Conservation (phyloP, 129 eudicot genomes). For the Glebionis coronaria region DNA sequence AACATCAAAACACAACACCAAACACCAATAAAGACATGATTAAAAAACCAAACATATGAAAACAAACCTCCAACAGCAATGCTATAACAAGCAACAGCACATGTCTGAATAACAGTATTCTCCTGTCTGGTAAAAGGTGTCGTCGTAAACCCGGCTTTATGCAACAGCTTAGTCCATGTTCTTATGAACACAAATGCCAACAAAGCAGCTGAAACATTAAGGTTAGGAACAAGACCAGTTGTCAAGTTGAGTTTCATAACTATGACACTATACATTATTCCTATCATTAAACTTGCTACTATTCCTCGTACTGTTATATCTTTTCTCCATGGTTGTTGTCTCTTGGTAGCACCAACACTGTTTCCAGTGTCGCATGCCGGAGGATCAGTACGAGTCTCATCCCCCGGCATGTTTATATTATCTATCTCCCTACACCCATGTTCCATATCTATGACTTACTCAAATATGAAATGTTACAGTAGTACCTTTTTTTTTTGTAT, state of each 20-base stretch:
- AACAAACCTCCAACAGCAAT: slow-evolving; percentile 78
- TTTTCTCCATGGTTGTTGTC: slow-evolving; percentile 65
- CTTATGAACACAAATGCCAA: slow-evolving; percentile 71
- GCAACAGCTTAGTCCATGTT: slow-evolving; percentile 66
- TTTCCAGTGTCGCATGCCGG: too few relatives aligned
- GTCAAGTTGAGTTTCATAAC: slow-evolving; percentile 91
- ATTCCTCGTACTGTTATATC: slow-evolving; percentile 78
- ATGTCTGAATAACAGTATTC: slow-evolving; percentile 84
- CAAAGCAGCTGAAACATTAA: slow-evolving; percentile 93
- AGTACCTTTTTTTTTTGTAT: too few relatives aligned
- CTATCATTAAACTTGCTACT: slow-evolving; percentile 65
- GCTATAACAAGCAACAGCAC: slow-evolving; percentile 95
- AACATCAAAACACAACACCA: neutral
- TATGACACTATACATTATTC: slow-evolving; percentile 75
- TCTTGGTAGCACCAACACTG: slow-evolving; percentile 13
- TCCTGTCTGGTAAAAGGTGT: slow-evolving; percentile 83
- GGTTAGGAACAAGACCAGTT: slow-evolving; percentile 82
- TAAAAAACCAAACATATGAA: neutral
- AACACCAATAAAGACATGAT: neutral
- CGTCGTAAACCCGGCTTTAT: slow-evolving; percentile 54
- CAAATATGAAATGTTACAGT: neutral
- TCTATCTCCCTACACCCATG: slow-evolving; percentile 28
- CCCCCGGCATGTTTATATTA: neutral
- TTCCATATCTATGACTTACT: neutral
- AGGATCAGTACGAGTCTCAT: too few relatives aligned